Percentiles rank a stretch among this genome's conserved stretches.
Conservation (phyloP, 2,329 filamentous ascomycete genomes). For the Lasiodiplodia hormozganensis region DNA sequence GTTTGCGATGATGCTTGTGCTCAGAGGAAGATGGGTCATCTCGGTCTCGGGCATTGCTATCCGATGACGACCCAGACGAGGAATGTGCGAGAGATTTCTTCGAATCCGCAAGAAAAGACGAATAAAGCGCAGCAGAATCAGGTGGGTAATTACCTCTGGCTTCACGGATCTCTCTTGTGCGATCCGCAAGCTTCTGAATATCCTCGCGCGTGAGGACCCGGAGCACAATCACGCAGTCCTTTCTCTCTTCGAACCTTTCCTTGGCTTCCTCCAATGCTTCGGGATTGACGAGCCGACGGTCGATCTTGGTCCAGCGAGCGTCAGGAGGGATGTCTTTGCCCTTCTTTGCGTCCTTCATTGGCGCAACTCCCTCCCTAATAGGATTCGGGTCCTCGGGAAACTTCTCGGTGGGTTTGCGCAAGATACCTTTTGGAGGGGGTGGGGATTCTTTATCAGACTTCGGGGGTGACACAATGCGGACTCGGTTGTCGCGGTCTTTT, state of each 20-base stretch:
- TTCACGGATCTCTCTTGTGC: conserved; percentile 79
- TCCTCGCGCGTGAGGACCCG: conserved; percentile 87
- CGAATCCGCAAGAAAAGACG: conserved; percentile 8
- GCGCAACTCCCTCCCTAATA: conserved; percentile 87
- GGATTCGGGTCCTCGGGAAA: conserved; percentile 89
- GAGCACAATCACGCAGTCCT: conserved; percentile 92
- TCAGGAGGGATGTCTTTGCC: conserved; percentile 71
- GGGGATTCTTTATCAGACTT: conserved; percentile 68
- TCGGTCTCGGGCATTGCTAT: not conserved
- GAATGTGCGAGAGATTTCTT: conserved; percentile 11
- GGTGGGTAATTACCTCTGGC: conserved; percentile 49
- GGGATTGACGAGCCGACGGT: conserved; percentile 85
- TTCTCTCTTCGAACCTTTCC: conserved; percentile 89
- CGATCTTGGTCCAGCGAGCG: conserved; percentile 93
- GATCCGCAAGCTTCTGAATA: conserved; percentile 84
- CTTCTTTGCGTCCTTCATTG: conserved; percentile 85
- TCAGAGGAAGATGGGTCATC: conserved; percentile 7
- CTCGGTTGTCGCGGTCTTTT: conserved; percentile 39
- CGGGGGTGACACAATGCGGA: conserved; percentile 73
- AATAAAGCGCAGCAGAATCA: conserved; percentile 24
- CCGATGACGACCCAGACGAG: conserved; percentile 17
- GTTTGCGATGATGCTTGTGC: conserved; percentile 18
- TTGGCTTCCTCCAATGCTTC: conserved; percentile 85
- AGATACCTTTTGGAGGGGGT: conserved; percentile 76
- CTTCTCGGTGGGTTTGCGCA: conserved; percentile 79